Evolutionary conservation across 805 yeast species (phyloP).

Genomic region (Candida nitratophila): DNA sequence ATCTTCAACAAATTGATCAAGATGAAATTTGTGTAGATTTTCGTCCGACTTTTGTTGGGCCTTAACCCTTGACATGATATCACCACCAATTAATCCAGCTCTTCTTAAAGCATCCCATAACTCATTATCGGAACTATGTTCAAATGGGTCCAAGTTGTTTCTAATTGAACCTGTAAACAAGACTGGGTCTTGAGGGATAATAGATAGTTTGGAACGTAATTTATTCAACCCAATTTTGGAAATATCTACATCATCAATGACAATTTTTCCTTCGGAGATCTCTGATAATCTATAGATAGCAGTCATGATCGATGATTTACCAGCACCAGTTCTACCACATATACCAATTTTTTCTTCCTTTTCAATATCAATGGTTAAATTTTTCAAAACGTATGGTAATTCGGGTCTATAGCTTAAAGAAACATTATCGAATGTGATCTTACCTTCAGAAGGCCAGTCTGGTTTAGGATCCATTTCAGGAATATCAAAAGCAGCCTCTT

Average conservation of each 20-base stretch:
- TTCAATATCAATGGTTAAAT: constrained; percentile 35
- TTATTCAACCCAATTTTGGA: constrained; percentile 43
- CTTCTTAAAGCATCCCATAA: constrained; percentile 52
- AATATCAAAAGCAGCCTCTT: constrained; percentile 57
- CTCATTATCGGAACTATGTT: constrained; percentile 37
- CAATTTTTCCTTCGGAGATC: constrained; percentile 38
- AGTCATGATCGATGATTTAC: constrained; percentile 63
- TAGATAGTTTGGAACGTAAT: constrained; percentile 52
- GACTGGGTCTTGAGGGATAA: constrained; percentile 70
- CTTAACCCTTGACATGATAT: no score
- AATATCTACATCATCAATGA: constrained; percentile 53
- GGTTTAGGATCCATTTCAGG: constrained; percentile 23
- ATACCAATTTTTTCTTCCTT: constrained; percentile 72
- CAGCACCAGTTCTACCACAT: constrained; percentile 90
- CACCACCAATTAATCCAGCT: constrained; percentile 36
- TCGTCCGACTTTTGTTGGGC: constrained; percentile 9
- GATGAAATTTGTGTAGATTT: constrained; percentile 49
- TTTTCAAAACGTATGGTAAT: constrained; percentile 50
- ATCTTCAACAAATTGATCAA: constrained; percentile 53
- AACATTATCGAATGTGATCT: constrained; percentile 40
- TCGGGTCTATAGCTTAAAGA: constrained; percentile 53
- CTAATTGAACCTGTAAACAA: constrained; percentile 53
- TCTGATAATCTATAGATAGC: constrained; percentile 54
- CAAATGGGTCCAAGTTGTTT: constrained; percentile 58
- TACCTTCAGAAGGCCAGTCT: constrained; percentile 45